phyloP scores from a whole-genome alignment of 768 basidiomycete species.

The Auricularia auricula-judae region DNA sequence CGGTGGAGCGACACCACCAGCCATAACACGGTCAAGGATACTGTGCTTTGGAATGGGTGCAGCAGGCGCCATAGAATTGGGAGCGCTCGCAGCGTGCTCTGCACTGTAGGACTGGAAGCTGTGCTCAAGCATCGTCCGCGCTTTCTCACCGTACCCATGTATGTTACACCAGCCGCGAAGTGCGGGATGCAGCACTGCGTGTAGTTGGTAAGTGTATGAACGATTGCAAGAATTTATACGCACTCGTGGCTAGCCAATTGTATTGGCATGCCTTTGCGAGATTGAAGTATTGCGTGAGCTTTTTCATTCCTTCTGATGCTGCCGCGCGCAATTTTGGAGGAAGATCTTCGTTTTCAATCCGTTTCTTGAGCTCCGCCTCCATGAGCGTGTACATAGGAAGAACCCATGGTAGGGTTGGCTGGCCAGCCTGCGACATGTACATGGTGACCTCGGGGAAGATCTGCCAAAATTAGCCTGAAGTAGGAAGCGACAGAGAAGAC shows the following conservation, averaged over 20 bases:
- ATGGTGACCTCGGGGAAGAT: slow-evolving; percentile 21
- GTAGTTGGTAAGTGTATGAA: too few species aligned
- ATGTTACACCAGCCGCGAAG: slow-evolving; percentile 17
- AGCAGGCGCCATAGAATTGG: not conserved
- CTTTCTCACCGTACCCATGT: not conserved
- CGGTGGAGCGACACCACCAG: not conserved
- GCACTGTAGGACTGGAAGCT: not conserved
- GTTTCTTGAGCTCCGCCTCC: slow-evolving; percentile 11
- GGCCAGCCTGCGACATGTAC: slow-evolving; percentile 16
- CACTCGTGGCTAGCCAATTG: slow-evolving; percentile 20
- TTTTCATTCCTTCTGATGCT: slow-evolving; percentile 14
- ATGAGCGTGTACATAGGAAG: slow-evolving; percentile 22
- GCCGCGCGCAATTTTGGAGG: slow-evolving; percentile 12
- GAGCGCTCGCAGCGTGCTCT: not conserved
- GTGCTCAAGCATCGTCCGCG: not conserved
- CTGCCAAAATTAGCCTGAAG: slow-evolving; percentile 8
- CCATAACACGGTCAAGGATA: not conserved
- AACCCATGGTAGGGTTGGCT: slow-evolving; percentile 21
- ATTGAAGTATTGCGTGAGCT: slow-evolving; percentile 10
- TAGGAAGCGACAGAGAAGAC: not conserved
- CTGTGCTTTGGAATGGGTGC: not conserved
- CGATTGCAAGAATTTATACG: not conserved
- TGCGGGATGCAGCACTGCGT: slow-evolving; percentile 18
- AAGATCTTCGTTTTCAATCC: not conserved
- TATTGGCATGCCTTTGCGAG: slow-evolving; percentile 17